Conservation (phyloP, 345 rosid genomes). For the Euphorbia tirucalli region DNA sequence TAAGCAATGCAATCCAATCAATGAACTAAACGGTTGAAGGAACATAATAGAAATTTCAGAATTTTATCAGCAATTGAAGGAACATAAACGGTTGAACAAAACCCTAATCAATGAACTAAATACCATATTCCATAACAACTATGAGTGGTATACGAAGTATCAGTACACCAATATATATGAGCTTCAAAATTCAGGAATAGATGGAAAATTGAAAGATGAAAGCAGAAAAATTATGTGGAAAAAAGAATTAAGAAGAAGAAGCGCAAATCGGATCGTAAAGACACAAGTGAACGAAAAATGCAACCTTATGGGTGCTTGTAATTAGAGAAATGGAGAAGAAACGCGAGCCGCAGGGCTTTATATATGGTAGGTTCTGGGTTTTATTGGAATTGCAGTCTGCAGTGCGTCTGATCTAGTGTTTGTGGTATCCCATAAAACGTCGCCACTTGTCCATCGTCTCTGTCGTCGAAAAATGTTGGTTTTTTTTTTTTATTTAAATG, state of each 20-base stretch:
- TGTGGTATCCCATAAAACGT: background rate
- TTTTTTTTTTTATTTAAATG: background rate
- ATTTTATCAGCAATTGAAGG: background rate
- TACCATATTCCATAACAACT: background rate
- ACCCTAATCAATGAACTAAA: conserved; percentile 1
- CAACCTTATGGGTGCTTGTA: too few species aligned
- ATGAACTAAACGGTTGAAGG: too few species aligned
- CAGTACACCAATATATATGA: background rate
- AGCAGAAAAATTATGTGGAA: too few species aligned
- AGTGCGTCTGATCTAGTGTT: background rate
- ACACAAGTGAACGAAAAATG: background rate
- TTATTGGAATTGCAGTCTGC: background rate
- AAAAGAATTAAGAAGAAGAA: too few species aligned
- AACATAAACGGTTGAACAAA: background rate
- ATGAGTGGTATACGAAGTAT: background rate
- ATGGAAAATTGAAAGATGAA: background rate
- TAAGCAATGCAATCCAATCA: background rate
- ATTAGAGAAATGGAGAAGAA: background rate
- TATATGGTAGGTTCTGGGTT: too few species aligned
- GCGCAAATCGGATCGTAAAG: background rate
- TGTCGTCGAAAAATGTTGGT: too few species aligned
- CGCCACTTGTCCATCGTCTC: background rate
- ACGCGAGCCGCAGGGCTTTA: background rate
- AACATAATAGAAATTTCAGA: background rate
- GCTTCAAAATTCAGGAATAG: background rate